Base-by-base conservation (phyloP, 345 rosid species). In the Sapria himalayana region DNA sequence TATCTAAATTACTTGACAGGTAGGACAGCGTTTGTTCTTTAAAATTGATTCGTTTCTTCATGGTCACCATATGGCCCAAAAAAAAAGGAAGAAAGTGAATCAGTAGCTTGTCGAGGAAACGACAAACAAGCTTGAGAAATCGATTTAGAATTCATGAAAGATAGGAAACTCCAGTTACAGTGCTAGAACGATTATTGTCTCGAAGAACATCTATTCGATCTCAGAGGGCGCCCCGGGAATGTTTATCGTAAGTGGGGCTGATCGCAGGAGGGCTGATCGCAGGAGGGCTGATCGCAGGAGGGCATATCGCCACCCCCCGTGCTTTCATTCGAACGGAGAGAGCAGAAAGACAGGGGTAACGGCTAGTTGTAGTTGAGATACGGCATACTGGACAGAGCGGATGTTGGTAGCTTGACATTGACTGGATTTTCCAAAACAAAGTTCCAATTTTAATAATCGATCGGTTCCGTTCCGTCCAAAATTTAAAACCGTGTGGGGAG, bases 41-140 rank as follows among this genome's bases (percentile, higher is more conserved):
- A 14, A 95, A 84, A 34, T 91, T 93, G 50, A 91, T 82, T 24
- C 95, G 95, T 66, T 67, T 69, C 18, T 74, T 65, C 60, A 91
- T 46, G 60, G 84, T 81, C 77, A 64, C 32, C 0, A 95, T 65
- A 46, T 84, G 95, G 15, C 68, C 84, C 14, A 20, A 4, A 19
- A 22, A 24, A n/a, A 36, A 5, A 25, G 13, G 8, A 21, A 24
- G 45, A 18, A 23, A 13, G 10, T 22, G 13, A 37, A 46, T 7
- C 22, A 11, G 17, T 22, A 2, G 37, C 19, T 39, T 19, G 31
- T 13, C 15, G 14, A 21, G 3, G 43, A 39, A 12, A 10, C 34
- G 29, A 38, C 3, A 22, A 39, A 29, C 13, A 33, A 9, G 17
- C 4, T 3, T 8, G 8, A 38, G 4, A 5, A 18, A 29, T 23